A percentile compares a stretch with the other conserved stretches of the same genome.
phyloP scores from a whole-genome alignment of 352 stramenopile species.

The Phytophthora citricola region DNA sequence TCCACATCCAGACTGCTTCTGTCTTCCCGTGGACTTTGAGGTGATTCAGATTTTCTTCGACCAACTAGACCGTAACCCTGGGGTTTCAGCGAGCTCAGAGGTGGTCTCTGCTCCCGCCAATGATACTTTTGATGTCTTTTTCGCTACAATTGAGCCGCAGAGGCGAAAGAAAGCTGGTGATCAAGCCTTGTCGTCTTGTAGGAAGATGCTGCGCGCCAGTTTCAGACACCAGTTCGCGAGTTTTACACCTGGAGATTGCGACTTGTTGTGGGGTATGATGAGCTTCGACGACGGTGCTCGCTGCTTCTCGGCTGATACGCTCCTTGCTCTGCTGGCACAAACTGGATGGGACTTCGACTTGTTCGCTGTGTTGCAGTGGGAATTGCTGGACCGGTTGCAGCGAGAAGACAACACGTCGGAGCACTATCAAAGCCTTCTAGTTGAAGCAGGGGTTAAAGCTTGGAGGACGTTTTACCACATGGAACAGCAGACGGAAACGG shows the following conservation, averaged over 20 bases:
- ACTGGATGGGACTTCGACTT: constrained; percentile 80
- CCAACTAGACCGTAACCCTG: constrained; percentile 15
- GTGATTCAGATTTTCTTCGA: constrained; percentile 60
- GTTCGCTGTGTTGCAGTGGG: constrained; percentile 74
- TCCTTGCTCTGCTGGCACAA: constrained; percentile 61
- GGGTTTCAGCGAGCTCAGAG: constrained; percentile 17
- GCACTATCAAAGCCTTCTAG: constrained; percentile 27
- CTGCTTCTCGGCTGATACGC: constrained; percentile 53
- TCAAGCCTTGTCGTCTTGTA: background rate
- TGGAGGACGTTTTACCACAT: constrained; percentile 66
- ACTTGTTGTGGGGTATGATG: constrained; percentile 81
- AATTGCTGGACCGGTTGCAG: constrained; percentile 47
- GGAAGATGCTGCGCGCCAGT: constrained; percentile 13
- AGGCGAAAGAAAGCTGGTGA: background rate
- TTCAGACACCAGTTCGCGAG: constrained; percentile 52
- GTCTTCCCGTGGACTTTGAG: constrained; percentile 79
- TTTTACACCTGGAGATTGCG: constrained; percentile 79
- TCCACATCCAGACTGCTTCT: constrained; percentile 84
- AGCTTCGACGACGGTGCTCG: constrained; percentile 56
- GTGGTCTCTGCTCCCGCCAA: constrained; percentile 49
- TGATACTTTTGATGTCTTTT: constrained; percentile 83
- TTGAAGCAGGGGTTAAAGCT: constrained; percentile 46
- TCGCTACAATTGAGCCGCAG: constrained; percentile 27
- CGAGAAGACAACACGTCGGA: constrained; percentile 6
- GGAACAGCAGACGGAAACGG: constrained; percentile 42